Conservation (phyloP, 495 filamentous ascomycete species). For the Aspergillus leporis region DNA sequence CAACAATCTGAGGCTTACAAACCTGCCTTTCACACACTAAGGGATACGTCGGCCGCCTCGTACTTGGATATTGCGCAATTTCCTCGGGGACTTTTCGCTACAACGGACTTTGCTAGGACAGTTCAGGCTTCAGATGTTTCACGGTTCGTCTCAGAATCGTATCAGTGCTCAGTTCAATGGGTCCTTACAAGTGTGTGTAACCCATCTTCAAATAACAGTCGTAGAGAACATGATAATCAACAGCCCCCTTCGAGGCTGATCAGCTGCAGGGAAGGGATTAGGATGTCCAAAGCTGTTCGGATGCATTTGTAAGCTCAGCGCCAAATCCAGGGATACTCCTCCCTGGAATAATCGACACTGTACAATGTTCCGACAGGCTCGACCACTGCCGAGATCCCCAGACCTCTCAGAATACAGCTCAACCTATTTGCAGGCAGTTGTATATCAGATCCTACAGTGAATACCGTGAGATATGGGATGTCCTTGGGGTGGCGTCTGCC, state of each 20-base stretch:
- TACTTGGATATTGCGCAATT: conserved; percentile 36
- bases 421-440: conserved; percentile 68
- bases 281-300: no score
- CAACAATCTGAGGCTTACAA: conserved; percentile 32
- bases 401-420: conserved; percentile 41
- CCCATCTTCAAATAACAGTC: no score
- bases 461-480: conserved; percentile 54
- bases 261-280: conserved; percentile 44
- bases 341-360: no score
- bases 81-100: conserved; percentile 48
- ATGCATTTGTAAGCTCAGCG: conserved; percentile 63
- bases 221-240: no score
- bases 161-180: conserved; percentile 60
- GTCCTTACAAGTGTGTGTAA: conserved; percentile 40
- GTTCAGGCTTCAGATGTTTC: conserved; percentile 26
- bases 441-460: conserved; percentile 56
- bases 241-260: conserved; percentile 64
- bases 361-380: conserved; percentile 24
- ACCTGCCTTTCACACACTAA: conserved; percentile 51
- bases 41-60: conserved; percentile 36
- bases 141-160: conserved; percentile 46
- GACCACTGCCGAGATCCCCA: conserved; percentile 7
- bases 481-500: conserved; percentile 48
- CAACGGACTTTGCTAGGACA: no score
- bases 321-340: no score